A percentile compares a stretch with the other conserved stretches of the same genome.
phyloP scores from a whole-genome alignment of 257 asterid species.

The Fraxinus quadrangulata region DNA sequence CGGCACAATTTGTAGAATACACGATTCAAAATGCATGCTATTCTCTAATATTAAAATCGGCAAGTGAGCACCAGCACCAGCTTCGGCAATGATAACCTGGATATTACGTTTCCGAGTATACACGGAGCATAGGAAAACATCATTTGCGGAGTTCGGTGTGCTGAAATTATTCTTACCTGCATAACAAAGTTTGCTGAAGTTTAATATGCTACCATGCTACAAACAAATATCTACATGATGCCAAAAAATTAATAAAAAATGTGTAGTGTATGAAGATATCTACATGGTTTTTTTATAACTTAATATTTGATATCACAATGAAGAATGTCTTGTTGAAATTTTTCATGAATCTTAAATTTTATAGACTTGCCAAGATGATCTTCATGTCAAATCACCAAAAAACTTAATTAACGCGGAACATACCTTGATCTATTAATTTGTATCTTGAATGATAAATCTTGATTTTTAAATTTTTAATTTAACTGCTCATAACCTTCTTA shows the following conservation, averaged over 20 bases:
- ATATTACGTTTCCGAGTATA: conserved; percentile 88
- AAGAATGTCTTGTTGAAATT: too few relatives aligned
- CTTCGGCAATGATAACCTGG: conserved; percentile 94
- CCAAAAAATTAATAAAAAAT: not conserved
- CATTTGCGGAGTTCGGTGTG: conserved; percentile 88
- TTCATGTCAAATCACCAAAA: too few relatives aligned
- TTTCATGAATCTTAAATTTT: too few relatives aligned
- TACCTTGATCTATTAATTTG: too few relatives aligned
- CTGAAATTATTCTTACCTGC: conserved; percentile 92
- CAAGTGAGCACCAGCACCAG: conserved; percentile 98
- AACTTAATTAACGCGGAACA: too few relatives aligned
- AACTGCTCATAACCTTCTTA: too few relatives aligned
- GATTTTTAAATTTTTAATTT: too few relatives aligned
- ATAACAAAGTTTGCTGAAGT: conserved; percentile 17
- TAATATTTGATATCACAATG: too few relatives aligned
- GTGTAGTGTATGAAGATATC: not conserved
- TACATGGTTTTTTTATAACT: too few relatives aligned
- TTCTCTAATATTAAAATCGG: conserved; percentile 44
- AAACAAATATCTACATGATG: not conserved
- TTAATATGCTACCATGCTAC: not conserved
- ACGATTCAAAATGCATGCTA: conserved; percentile 1
- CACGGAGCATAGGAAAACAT: conserved; percentile 70
- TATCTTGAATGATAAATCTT: too few relatives aligned
- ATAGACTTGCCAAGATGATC: too few relatives aligned
- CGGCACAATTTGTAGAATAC: not conserved